A percentile compares a stretch with the other conserved stretches of the same genome.
Evolutionary conservation across 73 alveolate species (phyloP).

Genomic region (Paramecium tetraurelia): DNA sequence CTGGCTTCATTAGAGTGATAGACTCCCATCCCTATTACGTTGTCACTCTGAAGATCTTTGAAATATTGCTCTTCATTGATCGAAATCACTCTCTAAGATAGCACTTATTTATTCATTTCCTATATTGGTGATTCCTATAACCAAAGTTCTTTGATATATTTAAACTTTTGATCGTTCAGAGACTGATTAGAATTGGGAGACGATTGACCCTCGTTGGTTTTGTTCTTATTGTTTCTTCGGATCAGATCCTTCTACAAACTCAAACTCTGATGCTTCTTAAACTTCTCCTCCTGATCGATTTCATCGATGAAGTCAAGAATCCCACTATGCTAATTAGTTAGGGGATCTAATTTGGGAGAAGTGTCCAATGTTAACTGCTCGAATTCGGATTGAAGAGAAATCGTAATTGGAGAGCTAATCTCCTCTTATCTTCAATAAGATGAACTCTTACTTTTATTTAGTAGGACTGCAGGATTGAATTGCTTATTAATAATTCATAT

Average conservation of each 20-base stretch:
- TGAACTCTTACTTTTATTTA: not conserved
- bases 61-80: constrained; percentile 15
- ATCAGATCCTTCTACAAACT: not conserved
- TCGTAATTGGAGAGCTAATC: not conserved
- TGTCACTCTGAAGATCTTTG: not conserved
- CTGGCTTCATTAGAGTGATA: constrained; percentile 24
- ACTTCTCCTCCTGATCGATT: not conserved
- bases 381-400: not conserved
- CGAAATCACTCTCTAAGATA: constrained; percentile 1
- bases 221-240: not conserved
- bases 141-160: constrained; percentile 46
- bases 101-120: not conserved
- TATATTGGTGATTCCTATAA: not conserved
- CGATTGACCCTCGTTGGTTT: not conserved
- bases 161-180: not conserved
- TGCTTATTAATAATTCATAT: not conserved
- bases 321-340: not conserved
- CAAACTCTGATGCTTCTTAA: not conserved
- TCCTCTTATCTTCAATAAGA: not conserved
- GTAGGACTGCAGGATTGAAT: not conserved
- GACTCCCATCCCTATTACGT: not conserved
- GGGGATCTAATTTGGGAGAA: not conserved
- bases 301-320: constrained; percentile 8
- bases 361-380: constrained; percentile 39
- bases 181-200: constrained; percentile 31